Evolutionary conservation across 2,329 filamentous ascomycete genomes (phyloP).

Genomic region (Aureobasidium musti): DNA sequence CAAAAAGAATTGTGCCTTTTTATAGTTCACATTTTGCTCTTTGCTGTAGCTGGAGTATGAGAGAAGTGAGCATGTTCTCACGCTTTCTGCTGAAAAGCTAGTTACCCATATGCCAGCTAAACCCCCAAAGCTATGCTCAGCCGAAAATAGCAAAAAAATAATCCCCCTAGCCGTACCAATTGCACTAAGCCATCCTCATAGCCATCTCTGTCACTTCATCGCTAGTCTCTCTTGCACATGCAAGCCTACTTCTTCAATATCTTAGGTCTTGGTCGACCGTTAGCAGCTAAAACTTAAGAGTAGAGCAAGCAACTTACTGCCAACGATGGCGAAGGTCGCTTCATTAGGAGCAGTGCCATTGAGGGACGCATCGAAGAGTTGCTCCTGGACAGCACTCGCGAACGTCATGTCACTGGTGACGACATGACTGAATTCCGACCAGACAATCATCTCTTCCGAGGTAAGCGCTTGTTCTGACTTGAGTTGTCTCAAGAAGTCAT

Average conservation of each 20-base stretch:
- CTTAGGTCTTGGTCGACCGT: neutral
- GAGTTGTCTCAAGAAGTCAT: slow-evolving; percentile 2
- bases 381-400: slow-evolving; percentile 3
- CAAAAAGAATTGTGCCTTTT: neutral
- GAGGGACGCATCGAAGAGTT: neutral
- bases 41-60: too few relatives aligned
- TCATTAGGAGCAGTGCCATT: neutral
- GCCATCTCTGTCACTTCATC: neutral
- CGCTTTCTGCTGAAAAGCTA: neutral
- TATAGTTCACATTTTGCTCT: neutral
- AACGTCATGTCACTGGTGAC: slow-evolving; percentile 13
- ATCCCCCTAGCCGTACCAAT: neutral
- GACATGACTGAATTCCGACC: neutral
- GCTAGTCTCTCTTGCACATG: neutral
- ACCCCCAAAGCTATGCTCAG: neutral
- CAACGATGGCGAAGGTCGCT: neutral
- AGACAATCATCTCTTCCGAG: neutral
- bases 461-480: neutral
- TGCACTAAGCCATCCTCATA: too few relatives aligned
- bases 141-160: neutral
- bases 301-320: neutral
- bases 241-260: neutral
- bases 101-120: neutral
- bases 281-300: neutral
- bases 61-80: neutral